Evolutionary conservation across 768 basidiomycete genomes (phyloP), one percentile per base, ranked within the genome.

Genomic region (Rhodosporidiobolus odoratus): DNA sequence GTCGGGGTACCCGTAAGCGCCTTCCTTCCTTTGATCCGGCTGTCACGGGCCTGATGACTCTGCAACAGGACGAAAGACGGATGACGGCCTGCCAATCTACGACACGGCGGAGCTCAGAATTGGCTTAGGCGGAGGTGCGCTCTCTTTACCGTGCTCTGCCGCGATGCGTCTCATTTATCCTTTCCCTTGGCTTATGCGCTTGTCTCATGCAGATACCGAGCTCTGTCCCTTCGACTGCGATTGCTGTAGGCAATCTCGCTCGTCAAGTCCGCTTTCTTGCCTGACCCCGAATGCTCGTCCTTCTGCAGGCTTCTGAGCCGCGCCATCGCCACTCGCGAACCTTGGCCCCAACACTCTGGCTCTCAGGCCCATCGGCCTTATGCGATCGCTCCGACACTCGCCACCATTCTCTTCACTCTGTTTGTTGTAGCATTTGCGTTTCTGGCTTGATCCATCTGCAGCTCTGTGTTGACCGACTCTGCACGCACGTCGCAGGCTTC

Each of bases 151-250:
- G 13, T 43, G 13, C 13, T 21, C 15, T 17, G 1, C 0, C 17
- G 21, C n/a, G 3, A 30, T 40, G 0, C 53, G 32, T 1, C 48
- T 30, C 3, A 0, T 9, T 3, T n/a, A n/a, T 50, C n/a, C 48
- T 50, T n/a, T 50, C 21, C 48, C 48, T 25, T 23, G 12, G n/a
- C 48, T 23, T 45, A 45, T 23, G 43, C 43, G 23, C 43, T n/a
- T 45, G 43, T 13, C 41, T 38, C 15, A 1, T 12, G 9, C 54
- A 75, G 76, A 77, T 27, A 76, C 76, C 8, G 62, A 66, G 32
- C 61, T 69, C 1, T 77, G 76, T 38, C 76, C 76, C 2, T 77
- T 77, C 67, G 76, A 77, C 48, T 77, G 76, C 69, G 56, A 75
- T 12, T 77, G 76, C 66, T 77, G 76, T 75, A 12, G 57, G 69